Base-by-base conservation (phyloP, 73 alveolate species). In the Blepharisma japonicum region DNA sequence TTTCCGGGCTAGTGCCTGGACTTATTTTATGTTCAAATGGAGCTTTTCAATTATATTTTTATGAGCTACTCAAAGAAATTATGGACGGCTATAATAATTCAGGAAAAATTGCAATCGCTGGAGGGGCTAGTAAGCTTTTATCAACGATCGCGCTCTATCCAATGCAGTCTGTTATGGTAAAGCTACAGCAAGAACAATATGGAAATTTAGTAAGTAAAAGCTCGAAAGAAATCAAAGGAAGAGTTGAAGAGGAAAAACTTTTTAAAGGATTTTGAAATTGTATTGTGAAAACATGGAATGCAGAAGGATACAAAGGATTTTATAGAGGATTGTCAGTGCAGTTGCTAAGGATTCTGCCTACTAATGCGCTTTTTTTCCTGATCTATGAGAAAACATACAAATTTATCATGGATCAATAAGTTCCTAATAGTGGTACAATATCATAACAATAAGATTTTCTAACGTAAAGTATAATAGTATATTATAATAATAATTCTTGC, bases 11-110 rank as follows among this genome's bases (percentile, higher is more conserved):
- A 39, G 66, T 25, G 20, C 80, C 80, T 18, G 66, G 80, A 4
- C 66, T 70, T 45, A 9, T 70, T 14, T 25, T 70, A 47, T 45
- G 80, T 47, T 23, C 61, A 45, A 39, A 70, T 70, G 80, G 80
- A 45, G 61, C 27, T 7, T 9, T 45, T 7, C 23, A 45, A 18
- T 4, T 70, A 14, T 70, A 70, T 25, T 23, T 25, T 7, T 70
- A 70, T 45, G 80, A 70, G 27, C 32, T 47, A 2, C 66, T 18
- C n/a, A 70, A 70, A 70, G 80, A 70, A 70, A 38, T 23, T 11
- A 14, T 61, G 14, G 47, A 20, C 14, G 42, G 42, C 0, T 14
- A 25, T 61, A 8, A n/a, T 9, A 18, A 11, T 14, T 25, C 74
- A 61, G 27, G 25, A 2, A 45, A 8, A 8, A 47, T 70, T 4